These are phyloP conservation scores for Cephalotrichum gorgonifer DNA, from an alignment of 2,329 filamentous ascomycete species.

Conservation along the genomic window DNA sequence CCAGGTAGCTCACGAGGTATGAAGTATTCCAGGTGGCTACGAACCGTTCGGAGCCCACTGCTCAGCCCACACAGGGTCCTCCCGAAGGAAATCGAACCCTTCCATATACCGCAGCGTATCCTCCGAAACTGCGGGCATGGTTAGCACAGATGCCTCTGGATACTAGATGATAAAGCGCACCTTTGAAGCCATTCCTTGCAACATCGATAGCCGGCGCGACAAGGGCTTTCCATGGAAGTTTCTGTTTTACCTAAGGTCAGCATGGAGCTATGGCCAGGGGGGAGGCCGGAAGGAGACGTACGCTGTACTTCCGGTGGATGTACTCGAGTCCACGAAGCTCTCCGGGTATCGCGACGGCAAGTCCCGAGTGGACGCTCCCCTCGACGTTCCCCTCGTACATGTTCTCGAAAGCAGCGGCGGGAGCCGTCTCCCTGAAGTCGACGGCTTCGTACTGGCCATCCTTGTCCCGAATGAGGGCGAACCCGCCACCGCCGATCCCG, in stretches of 20 bases:
- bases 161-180: slow-evolving; percentile 14
- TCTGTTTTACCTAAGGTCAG: background rate
- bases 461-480: slow-evolving; percentile 66
- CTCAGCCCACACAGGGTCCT: slow-evolving; percentile 69
- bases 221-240: slow-evolving; percentile 58
- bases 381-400: slow-evolving; percentile 70
- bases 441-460: slow-evolving; percentile 75
- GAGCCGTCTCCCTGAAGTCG: slow-evolving; percentile 84
- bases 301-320: slow-evolving; percentile 63
- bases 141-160: slow-evolving; percentile 7
- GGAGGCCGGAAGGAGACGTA: slow-evolving; percentile 17
- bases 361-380: slow-evolving; percentile 59
- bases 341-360: slow-evolving; percentile 62
- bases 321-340: slow-evolving; percentile 72
- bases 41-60: slow-evolving; percentile 77
- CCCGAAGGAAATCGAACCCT: slow-evolving; percentile 52
- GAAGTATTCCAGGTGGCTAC: slow-evolving; percentile 1
- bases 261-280: too few relatives aligned
- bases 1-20: background rate
- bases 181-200: slow-evolving; percentile 61
- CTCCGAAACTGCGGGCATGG: slow-evolving; percentile 42
- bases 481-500: slow-evolving; percentile 84
- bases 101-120: slow-evolving; percentile 69
- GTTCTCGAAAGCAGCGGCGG: slow-evolving; percentile 67
- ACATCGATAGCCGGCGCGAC: slow-evolving; percentile 64